Evolutionary conservation across 495 filamentous ascomycete genomes (phyloP), one percentile per base, ranked within the genome.

Genomic region (Amniculicola lignicola): DNA sequence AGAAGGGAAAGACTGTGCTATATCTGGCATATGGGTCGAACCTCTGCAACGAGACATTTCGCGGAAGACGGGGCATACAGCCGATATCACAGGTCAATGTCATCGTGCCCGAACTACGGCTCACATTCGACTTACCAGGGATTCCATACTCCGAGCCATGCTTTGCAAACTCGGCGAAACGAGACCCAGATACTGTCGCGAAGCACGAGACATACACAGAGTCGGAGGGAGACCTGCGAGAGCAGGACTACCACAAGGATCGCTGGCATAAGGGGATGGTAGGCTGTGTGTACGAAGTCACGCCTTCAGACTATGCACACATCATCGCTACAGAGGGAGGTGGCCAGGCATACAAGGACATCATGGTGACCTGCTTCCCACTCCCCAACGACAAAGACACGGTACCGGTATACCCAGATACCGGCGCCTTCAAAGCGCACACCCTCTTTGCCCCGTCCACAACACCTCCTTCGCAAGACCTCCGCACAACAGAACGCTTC

Each of bases 11-110:
- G 51, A 89, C 88, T 2, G 75, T 95, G 43, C 78, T 95, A 39
- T 98, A 97, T 73, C 82, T 98, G 10, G 93, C 93, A 33, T 98
- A 98, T 62, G 93, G 93, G 57, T 95, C 90, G 43, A 98, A 97
- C 67, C 79, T 98, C 51, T 78, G 74, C 45, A 76, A 83, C 15
- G 68, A 84, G 63, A 90, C 86, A 0, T 96, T 97, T 68, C 77
- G 80, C 23, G 88, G 85, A 40, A 70, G 60, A 25, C 83, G 90
- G 11, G 85, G 84, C 55, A 90, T 97, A 66, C 80, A 77, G 6
- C 93, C 93, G 0, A 66, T 96, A 9, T 87, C 85, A 38, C 76
- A 84, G 51, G 68, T 91, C 59, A 85, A 87, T 64, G 93, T 95
- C 15, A 77, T 83, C 4, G 88, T 90, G 14, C 93, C 93, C 0